phyloP scores from a whole-genome alignment of 2,329 filamentous ascomycete genomes.

The Fusarium verrucosum region DNA sequence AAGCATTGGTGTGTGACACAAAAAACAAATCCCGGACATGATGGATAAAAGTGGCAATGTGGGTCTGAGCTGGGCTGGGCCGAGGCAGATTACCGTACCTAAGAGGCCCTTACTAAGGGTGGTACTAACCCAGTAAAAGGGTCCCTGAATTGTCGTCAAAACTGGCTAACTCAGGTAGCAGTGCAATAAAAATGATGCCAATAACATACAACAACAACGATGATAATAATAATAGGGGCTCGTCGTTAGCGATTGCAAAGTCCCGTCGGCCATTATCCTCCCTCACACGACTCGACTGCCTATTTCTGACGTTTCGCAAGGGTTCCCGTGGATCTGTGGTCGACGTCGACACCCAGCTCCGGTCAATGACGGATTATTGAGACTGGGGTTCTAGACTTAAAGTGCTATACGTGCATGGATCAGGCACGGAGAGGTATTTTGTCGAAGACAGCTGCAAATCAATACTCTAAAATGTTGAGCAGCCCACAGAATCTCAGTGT shows the following conservation, averaged over 20 bases:
- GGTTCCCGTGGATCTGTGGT: conserved; percentile 29
- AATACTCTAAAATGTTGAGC: conserved; percentile 7
- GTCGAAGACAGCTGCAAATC: neutral
- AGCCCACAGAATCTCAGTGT: neutral
- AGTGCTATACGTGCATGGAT: conserved; percentile 11
- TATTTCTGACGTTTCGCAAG: conserved; percentile 30
- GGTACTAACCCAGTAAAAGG: too few relatives aligned
- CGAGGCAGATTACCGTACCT: conserved; percentile 14
- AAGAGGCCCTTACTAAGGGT: neutral
- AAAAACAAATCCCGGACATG: conserved; percentile 11
- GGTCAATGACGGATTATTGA: conserved; percentile 11
- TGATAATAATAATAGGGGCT: neutral
- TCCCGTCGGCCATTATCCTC: conserved; percentile 7
- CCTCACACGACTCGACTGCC: conserved; percentile 18
- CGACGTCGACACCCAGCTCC: conserved; percentile 30
- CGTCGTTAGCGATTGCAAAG: too few relatives aligned
- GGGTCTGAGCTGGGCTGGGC: conserved; percentile 7
- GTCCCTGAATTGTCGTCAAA: neutral
- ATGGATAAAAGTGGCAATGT: conserved; percentile 23
- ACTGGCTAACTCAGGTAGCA: too few relatives aligned
- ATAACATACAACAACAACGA: neutral
- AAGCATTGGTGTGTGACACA: conserved; percentile 16
- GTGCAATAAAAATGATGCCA: neutral
- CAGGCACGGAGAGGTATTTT: conserved; percentile 4
- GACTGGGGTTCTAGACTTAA: conserved; percentile 22